phyloP scores from a whole-genome alignment of 176 grass and related monocot species.

The Juncus inflexus region DNA sequence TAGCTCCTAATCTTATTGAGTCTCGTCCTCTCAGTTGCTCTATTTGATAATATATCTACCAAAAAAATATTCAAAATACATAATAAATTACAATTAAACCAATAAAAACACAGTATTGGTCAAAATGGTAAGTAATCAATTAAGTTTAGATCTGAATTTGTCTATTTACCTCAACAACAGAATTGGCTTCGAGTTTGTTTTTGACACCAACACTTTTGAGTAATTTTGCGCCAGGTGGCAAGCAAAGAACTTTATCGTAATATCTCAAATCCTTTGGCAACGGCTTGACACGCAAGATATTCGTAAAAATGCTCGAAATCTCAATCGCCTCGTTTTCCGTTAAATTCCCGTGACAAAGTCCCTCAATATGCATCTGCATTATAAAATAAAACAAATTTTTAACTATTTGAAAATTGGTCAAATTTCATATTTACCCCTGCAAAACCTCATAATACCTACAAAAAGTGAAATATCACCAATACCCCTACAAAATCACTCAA shows the following conservation, averaged over 20 bases:
- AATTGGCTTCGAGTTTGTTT: constrained; percentile 86
- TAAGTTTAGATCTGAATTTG: background rate
- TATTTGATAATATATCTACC: constrained; percentile 89
- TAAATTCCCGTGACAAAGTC: constrained; percentile 93
- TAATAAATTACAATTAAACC: background rate
- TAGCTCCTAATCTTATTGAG: constrained; percentile 69
- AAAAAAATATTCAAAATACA: constrained; percentile 15
- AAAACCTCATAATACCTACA: no score
- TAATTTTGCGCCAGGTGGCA: constrained; percentile 49
- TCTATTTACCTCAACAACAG: constrained; percentile 74
- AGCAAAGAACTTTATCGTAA: constrained; percentile 51
- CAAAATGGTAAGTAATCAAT: background rate
- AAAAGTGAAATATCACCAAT: no score
- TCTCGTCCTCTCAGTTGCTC: constrained; percentile 70
- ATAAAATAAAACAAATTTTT: no score
- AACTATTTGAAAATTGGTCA: no score
- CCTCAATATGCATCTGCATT: constrained; percentile 83
- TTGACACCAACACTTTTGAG: constrained; percentile 66
- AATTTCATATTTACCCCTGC: no score
- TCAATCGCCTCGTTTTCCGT: constrained; percentile 65
- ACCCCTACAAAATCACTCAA: no score
- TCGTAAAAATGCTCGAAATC: constrained; percentile 75
- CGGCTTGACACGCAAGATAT: constrained; percentile 46
- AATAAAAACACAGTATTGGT: background rate
- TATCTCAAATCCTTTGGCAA: constrained; percentile 50